Evolutionary conservation across 2,329 filamentous ascomycete genomes (phyloP).

Genomic region (Leptodontidium sp.): DNA sequence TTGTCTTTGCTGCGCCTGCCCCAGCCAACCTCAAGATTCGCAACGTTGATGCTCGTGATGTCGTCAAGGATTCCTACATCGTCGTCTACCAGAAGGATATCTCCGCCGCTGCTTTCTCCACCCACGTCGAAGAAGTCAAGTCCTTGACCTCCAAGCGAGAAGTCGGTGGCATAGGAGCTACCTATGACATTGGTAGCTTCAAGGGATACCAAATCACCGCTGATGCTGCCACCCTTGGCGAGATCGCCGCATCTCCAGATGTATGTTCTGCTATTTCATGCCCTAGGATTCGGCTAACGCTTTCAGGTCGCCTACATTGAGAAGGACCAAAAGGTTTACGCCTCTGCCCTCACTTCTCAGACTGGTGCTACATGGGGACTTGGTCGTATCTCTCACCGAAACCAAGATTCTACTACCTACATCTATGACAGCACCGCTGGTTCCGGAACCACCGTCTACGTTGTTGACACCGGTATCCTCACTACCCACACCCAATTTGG

Average conservation of each 20-base stretch:
- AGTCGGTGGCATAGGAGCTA: constrained; percentile 48
- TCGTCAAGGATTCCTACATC: constrained; percentile 58
- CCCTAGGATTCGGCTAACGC: not conserved
- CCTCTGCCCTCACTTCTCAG: constrained; percentile 44
- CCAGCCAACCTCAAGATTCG: constrained; percentile 44
- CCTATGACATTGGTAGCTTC: constrained; percentile 39
- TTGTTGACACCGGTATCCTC: constrained; percentile 50
- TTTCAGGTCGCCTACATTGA: constrained; percentile 44
- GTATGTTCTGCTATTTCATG: constrained; percentile 28
- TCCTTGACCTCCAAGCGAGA: constrained; percentile 64
- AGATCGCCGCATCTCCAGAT: constrained; percentile 43
- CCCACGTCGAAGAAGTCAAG: constrained; percentile 58
- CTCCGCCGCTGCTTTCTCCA: constrained; percentile 56
- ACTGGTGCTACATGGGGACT: constrained; percentile 46
- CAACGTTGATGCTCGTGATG: constrained; percentile 57
- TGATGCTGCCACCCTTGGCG: constrained; percentile 40
- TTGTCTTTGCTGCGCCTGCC: constrained; percentile 40
- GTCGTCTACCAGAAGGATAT: constrained; percentile 69
- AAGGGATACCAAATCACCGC: constrained; percentile 43
- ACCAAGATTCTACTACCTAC: constrained; percentile 41
- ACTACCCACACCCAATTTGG: constrained; percentile 49
- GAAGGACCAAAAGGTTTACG: constrained; percentile 43
- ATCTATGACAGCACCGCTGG: constrained; percentile 49
- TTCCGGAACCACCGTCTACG: constrained; percentile 46
- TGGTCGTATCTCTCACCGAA: constrained; percentile 45